phyloP scores from a whole-genome alignment of 140 eudicot species.

The Stevia rebaudiana region DNA sequence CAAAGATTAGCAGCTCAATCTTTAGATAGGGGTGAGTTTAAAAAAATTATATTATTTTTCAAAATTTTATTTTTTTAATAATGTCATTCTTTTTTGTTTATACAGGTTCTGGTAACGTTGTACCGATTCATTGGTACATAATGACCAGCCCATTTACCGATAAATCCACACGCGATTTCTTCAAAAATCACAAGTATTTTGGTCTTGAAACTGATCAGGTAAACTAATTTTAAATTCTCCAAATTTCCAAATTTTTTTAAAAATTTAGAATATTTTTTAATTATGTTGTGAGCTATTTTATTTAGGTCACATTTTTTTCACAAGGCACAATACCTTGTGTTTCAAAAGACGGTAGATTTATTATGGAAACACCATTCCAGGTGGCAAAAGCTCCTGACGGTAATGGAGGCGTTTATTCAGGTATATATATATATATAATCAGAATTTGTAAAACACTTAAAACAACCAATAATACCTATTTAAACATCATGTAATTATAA shows the following conservation, averaged over 20 bases:
- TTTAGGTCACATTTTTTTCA: slow-evolving; percentile 86
- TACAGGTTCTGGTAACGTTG: slow-evolving; percentile 48
- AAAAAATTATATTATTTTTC: not conserved
- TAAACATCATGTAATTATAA: not conserved
- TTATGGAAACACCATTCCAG: slow-evolving; percentile 96
- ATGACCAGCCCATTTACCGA: slow-evolving; percentile 99
- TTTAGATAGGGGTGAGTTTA: slow-evolving; percentile 62
- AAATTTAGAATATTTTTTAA: not conserved
- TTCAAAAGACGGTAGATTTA: slow-evolving; percentile 85
- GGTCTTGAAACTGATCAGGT: slow-evolving; percentile 96
- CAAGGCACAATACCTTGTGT: slow-evolving; percentile 99
- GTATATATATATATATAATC: slow-evolving; percentile 56
- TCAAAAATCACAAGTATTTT: slow-evolving; percentile 79
- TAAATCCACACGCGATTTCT: slow-evolving; percentile 75
- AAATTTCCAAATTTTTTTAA: not conserved
- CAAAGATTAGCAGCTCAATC: slow-evolving; percentile 84
- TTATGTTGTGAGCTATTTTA: slow-evolving; percentile 1
- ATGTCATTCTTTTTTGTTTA: slow-evolving; percentile 12
- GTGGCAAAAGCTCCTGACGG: slow-evolving; percentile 99
- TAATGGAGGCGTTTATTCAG: slow-evolving; percentile 98
- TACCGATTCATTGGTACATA: slow-evolving; percentile 91
- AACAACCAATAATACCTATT: not conserved
- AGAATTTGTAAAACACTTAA: not conserved
- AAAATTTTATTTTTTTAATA: not conserved
- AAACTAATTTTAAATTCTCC: not conserved